A percentile compares a stretch with the other conserved stretches of the same genome.
Evolutionary conservation across 73 alveolate genomes (phyloP).

Genomic region (Paraurostyla sp.): DNA sequence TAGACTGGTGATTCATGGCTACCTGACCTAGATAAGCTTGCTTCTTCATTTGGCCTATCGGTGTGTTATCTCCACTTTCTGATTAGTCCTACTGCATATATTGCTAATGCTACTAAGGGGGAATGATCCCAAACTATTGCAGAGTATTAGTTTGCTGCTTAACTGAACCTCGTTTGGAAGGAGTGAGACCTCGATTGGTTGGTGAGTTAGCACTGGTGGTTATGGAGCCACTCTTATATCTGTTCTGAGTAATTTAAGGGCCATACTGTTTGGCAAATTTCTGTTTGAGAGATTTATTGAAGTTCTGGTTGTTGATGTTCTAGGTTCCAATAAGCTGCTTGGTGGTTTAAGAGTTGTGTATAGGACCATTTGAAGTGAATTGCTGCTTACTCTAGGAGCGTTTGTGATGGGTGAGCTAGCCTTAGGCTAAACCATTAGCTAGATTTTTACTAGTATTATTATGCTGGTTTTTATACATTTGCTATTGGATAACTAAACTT

Average conservation of each 20-base stretch:
- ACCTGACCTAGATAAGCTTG: conserved; percentile 29
- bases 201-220: conserved; percentile 59
- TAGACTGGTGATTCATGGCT: conserved; percentile 29
- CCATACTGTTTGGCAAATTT: conserved; percentile 34
- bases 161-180: background rate
- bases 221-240: conserved; percentile 49
- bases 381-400: conserved; percentile 1
- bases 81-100: background rate
- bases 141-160: background rate
- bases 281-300: conserved; percentile 13
- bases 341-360: background rate
- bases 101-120: background rate
- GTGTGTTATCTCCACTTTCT: background rate
- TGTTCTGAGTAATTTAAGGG: background rate
- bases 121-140: too few relatives aligned
- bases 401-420: background rate
- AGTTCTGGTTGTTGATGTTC: background rate
- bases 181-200: conserved; percentile 3
- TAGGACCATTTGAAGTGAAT: conserved; percentile 17
- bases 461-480: conserved; percentile 13
- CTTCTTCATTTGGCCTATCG: background rate
- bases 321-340: background rate
- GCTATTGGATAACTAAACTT: background rate
- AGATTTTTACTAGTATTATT: conserved; percentile 24
- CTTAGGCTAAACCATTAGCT: background rate